Conservation (phyloP, 2,329 filamentous ascomycete genomes). For the Purpureocillium lavendulum region DNA sequence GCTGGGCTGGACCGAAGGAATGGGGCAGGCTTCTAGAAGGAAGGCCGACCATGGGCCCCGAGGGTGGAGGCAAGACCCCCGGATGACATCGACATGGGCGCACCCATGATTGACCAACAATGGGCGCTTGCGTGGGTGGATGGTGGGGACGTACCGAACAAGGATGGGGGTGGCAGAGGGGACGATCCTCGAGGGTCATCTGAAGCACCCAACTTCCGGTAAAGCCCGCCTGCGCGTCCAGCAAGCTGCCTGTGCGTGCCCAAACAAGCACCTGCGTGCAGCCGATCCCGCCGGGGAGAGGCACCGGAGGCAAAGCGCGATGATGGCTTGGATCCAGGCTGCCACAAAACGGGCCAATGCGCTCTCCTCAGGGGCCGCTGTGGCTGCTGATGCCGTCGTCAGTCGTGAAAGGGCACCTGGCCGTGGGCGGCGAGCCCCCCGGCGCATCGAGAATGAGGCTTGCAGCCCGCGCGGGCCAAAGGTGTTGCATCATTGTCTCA, state of each 20-base stretch:
- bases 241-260: neutral
- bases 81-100: neutral
- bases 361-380: neutral
- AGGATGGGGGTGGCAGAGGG: neutral
- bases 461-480: constrained; percentile 1
- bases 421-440: neutral
- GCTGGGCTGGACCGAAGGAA: neutral
- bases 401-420: neutral
- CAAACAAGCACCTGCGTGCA: no score
- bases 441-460: constrained; percentile 2
- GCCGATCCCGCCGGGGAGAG: neutral
- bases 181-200: neutral
- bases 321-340: neutral
- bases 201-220: neutral
- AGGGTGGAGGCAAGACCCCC: constrained; percentile 1
- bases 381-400: neutral
- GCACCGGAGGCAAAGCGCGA: neutral
- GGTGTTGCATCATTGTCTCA: neutral
- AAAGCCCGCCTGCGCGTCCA: neutral
- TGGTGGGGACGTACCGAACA: no score
- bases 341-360: neutral
- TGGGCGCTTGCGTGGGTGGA: neutral
- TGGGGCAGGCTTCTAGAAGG: constrained; percentile 2
- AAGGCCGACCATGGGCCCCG: no score
- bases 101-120: neutral